Evolutionary conservation across 1,284 basidiomycete genomes (phyloP), one percentile per base, ranked within the genome.

Genomic region (Pisolithus thermaeus): DNA sequence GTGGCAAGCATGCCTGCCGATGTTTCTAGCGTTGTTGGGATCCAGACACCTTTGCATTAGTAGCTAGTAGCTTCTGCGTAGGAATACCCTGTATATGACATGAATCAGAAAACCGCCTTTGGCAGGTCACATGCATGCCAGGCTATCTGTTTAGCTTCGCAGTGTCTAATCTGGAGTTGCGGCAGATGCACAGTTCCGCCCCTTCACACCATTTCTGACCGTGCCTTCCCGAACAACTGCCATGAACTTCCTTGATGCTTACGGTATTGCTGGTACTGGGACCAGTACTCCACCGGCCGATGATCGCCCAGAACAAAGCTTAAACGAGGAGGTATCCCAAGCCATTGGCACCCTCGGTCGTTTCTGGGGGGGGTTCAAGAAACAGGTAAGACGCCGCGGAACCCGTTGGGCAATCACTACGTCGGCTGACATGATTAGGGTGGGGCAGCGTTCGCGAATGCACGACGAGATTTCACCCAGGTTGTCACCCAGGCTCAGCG

Each of bases 361-460:
- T 51, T 86, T 92, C 65, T 96, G 92, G 92, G 91, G 92, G 45
- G 87, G 89, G 16, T 87, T 94, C 63, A 81, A 83, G 72, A 89
- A 87, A 67, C 90, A 92, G 83, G 92, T 86, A 59, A 60, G 83
- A 6, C 8, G 25, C n/a, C 42, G 3, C n/a, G 23, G 42, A 12
- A 25, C 27, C 36, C 35, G 20, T 49, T 35, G 14, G 32, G 12
- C 32, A 35, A 35, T 35, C 32, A 35, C 32, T 35, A 4, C 12
- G 12, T 14, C 32, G 12, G 32, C 32, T 35, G 12, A 35, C 32
- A 14, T 35, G 11, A 35, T 35, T 35, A 94, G 92, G 88, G 89
- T 61, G 87, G 89, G 66, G 77, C 70, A 32, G 88, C 82, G 2
- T 64, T 94, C 22, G 76, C 87, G 56, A 75, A 74, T 42, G 87